These are phyloP conservation scores for Coemansia aciculifera DNA, from an alignment of 192 early-diverging fungal species.

Conservation along the genomic window DNA sequence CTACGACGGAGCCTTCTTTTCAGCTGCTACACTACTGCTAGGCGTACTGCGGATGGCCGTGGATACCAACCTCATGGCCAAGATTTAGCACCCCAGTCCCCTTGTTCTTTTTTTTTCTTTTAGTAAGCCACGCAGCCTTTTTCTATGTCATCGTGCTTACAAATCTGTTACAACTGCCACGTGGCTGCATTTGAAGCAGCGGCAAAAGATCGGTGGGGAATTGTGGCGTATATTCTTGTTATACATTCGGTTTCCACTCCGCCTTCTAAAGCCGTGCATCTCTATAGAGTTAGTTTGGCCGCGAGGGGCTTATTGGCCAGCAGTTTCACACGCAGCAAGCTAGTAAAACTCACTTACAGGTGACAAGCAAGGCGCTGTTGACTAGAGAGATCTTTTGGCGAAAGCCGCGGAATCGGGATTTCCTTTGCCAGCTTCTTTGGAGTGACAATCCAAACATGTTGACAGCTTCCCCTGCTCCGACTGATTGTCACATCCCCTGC, in stretches of 20 bases:
- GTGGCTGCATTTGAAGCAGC: neutral
- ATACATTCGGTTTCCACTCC: neutral
- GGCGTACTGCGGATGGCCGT: conserved; percentile 19
- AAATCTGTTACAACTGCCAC: neutral
- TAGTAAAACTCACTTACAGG: neutral
- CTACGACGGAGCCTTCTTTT: conserved; percentile 26
- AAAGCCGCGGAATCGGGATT: neutral
- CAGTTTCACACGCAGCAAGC: neutral
- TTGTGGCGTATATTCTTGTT: neutral
- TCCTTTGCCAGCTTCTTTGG: neutral
- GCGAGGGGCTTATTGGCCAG: neutral
- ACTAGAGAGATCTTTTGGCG: neutral
- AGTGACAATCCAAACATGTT: neutral
- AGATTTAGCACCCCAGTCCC: neutral
- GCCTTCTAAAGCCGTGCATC: neutral
- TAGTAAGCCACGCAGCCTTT: neutral
- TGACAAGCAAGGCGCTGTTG: neutral
- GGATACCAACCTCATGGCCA: neutral
- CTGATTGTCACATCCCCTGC: neutral
- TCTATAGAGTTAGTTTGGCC: neutral
- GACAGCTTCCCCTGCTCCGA: neutral
- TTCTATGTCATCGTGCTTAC: neutral
- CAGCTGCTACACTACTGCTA: conserved; percentile 10
- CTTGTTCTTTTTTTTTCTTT: neutral
- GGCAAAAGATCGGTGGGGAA: neutral